Evolutionary conservation across 1,139 yeast species (phyloP).

Genomic region (Kodamaea sp.): DNA sequence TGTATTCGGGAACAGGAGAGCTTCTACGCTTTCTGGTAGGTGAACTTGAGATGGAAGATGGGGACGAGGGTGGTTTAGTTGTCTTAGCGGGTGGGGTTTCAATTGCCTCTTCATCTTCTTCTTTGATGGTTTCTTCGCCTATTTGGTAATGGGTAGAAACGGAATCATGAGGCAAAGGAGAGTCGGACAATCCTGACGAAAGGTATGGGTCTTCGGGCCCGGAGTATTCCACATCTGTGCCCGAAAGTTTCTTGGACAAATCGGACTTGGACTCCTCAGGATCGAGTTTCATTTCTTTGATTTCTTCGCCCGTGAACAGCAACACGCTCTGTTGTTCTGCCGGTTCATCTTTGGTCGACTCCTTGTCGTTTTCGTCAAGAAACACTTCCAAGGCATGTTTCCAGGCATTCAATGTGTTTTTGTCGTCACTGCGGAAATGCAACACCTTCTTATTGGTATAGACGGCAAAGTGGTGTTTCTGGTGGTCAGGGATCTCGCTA

Average conservation of each 20-base stretch:
- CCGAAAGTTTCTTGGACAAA: neutral
- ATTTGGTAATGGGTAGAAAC: neutral
- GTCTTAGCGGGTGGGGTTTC: constrained; percentile 4
- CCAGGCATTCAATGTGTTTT: constrained; percentile 44
- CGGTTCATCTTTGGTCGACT: neutral
- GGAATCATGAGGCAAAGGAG: constrained; percentile 3
- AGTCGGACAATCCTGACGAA: constrained; percentile 28
- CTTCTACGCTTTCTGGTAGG: neutral
- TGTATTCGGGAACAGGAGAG: constrained; percentile 27
- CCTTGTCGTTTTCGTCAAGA: constrained; percentile 11
- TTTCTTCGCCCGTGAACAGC: too few relatives aligned
- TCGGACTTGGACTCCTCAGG: neutral
- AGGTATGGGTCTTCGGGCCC: constrained; percentile 19
- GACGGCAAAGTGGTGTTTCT: constrained; percentile 41
- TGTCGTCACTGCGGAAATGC: constrained; percentile 43
- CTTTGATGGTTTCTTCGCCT: constrained; percentile 3
- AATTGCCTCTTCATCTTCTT: constrained; percentile 3
- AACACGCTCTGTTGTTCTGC: too few relatives aligned
- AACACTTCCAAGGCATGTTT: constrained; percentile 33
- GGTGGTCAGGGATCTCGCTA: constrained; percentile 33
- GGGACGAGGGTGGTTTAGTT: neutral
- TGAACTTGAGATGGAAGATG: neutral
- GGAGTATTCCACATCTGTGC: constrained; percentile 8
- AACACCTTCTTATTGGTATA: constrained; percentile 40
- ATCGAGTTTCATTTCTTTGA: neutral